Evolutionary conservation across 768 basidiomycete species (phyloP).

Genomic region (Collybia nuda): DNA sequence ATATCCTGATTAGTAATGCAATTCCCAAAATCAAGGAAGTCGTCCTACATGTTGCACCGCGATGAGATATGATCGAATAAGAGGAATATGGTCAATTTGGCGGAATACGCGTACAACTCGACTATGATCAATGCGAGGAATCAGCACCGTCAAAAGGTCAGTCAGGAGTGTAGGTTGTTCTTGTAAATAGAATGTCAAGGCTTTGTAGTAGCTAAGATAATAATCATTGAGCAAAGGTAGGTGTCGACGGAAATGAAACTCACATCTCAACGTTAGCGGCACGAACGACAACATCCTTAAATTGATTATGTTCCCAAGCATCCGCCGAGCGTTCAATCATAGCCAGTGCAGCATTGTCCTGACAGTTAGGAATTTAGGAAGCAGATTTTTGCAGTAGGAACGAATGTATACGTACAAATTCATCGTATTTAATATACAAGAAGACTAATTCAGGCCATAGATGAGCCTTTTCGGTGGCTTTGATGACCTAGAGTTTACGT

Average conservation of each 20-base stretch:
- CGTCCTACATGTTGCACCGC: slow-evolving; percentile 86
- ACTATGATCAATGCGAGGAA: slow-evolving; percentile 91
- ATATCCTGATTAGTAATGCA: neutral
- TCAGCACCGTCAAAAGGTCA: slow-evolving; percentile 89
- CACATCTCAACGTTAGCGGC: slow-evolving; percentile 98
- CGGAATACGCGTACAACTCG: slow-evolving; percentile 96
- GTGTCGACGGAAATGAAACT: slow-evolving; percentile 15
- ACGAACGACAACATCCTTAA: slow-evolving; percentile 97
- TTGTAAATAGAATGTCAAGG: slow-evolving; percentile 90
- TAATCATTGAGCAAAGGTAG: slow-evolving; percentile 7
- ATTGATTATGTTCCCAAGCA: slow-evolving; percentile 99
- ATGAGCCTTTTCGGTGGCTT: slow-evolving; percentile 93
- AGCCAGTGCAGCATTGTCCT: slow-evolving; percentile 96
- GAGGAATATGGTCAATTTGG: slow-evolving; percentile 92
- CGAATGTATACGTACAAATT: slow-evolving; percentile 58
- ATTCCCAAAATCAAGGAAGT: neutral
- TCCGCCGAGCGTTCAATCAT: slow-evolving; percentile 99
- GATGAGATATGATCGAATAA: slow-evolving; percentile 95
- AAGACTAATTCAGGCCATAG: slow-evolving; percentile 99
- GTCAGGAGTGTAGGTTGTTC: slow-evolving; percentile 93
- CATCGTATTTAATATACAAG: slow-evolving; percentile 98
- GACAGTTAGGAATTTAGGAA: neutral
- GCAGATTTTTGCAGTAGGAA: too few species aligned
- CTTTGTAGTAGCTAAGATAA: slow-evolving; percentile 81
- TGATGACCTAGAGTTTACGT: slow-evolving; percentile 66